A percentile compares a stretch with the other conserved stretches of the same genome.
Evolutionary conservation across 768 basidiomycete genomes (phyloP).

Genomic region (Lyophyllum semitale): DNA sequence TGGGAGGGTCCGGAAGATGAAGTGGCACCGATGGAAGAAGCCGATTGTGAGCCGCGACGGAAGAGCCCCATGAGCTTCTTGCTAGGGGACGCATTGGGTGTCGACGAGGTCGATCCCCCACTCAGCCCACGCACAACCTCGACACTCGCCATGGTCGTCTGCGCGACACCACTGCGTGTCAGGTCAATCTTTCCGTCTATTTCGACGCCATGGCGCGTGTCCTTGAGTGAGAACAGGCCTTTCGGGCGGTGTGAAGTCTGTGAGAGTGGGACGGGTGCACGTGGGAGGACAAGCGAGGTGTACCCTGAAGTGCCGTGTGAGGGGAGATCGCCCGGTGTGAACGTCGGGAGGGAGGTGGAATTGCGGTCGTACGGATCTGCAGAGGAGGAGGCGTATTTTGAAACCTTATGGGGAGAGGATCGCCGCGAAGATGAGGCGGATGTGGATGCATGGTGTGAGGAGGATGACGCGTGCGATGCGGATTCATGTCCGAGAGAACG

Average conservation of each 20-base stretch:
- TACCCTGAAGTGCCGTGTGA: constrained; percentile 63
- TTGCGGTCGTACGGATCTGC: constrained; percentile 21
- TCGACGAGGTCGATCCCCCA: constrained; percentile 12
- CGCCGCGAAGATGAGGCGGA: constrained; percentile 9
- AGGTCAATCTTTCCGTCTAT: constrained; percentile 66
- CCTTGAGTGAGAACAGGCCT: constrained; percentile 14
- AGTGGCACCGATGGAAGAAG: constrained; percentile 3
- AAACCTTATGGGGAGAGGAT: constrained; percentile 9
- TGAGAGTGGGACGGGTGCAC: constrained; percentile 41
- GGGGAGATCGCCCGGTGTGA: constrained; percentile 37
- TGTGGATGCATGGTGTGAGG: constrained; percentile 8
- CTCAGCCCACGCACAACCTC: constrained; percentile 69
- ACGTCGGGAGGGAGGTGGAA: constrained; percentile 21
- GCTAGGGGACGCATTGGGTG: constrained; percentile 12
- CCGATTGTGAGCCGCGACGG: constrained; percentile 13
- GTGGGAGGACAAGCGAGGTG: constrained; percentile 54
- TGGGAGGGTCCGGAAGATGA: constrained; percentile 14
- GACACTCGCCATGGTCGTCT: constrained; percentile 87
- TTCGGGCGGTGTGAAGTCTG: constrained; percentile 18
- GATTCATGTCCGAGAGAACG: constrained; percentile 17
- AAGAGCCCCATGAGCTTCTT: constrained; percentile 20
- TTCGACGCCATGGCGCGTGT: constrained; percentile 17
- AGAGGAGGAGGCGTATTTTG: constrained; percentile 24
- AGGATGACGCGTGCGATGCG: constrained; percentile 11
- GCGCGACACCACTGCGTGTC: constrained; percentile 75